These are phyloP conservation scores for Plasmopara halstedii DNA, from an alignment of 352 stramenopile genomes.

Conservation along the genomic window DNA sequence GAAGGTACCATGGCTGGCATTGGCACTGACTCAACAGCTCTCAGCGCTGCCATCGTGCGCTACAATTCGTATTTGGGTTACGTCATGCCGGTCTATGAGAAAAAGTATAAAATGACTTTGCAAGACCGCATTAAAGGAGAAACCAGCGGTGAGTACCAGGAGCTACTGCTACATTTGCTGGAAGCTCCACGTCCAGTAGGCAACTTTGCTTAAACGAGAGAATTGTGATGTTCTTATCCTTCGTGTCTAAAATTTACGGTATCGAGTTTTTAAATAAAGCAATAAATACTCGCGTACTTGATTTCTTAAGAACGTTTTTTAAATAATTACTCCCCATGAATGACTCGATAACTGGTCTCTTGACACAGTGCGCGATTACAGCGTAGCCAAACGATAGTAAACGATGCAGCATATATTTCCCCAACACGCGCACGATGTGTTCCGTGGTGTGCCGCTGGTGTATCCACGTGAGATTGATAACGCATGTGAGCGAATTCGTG, in stretches of 20 bases:
- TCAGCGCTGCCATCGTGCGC: conserved; percentile 55
- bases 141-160: conserved; percentile 47
- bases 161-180: conserved; percentile 52
- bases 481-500: conserved; percentile 42
- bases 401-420: conserved; percentile 35
- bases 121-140: conserved; percentile 50
- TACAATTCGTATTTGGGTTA: conserved; percentile 57
- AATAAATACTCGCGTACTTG: not conserved
- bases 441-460: conserved; percentile 20
- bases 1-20: conserved; percentile 58
- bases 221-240: not conserved
- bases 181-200: conserved; percentile 30
- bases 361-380: not conserved
- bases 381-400: not conserved
- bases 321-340: not conserved
- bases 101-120: conserved; percentile 52
- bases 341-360: not conserved
- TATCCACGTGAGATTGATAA: conserved; percentile 45
- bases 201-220: conserved; percentile 22
- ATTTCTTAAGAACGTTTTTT: too few species aligned
- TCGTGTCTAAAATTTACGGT: not conserved
- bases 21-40: conserved; percentile 59
- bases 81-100: conserved; percentile 45
- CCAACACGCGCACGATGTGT: conserved; percentile 32
- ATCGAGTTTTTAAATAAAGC: not conserved